These are phyloP conservation scores for Chaetomium sp. DNA, from an alignment of 2,329 filamentous ascomycete genomes.

Conservation along the genomic window DNA sequence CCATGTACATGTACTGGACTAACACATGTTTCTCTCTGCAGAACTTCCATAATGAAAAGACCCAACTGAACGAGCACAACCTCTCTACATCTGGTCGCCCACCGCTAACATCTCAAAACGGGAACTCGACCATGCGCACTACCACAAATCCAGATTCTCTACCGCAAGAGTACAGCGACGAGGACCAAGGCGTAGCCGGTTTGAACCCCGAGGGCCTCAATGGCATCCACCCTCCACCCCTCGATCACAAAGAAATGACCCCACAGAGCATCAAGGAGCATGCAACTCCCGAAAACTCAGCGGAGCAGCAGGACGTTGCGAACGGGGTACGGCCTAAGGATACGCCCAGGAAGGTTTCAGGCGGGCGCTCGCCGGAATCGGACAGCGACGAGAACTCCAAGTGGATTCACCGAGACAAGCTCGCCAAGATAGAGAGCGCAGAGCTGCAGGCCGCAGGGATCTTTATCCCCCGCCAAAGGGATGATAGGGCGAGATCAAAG, in stretches of 20 bases:
- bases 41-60: slow-evolving; percentile 28
- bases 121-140: slow-evolving; percentile 30
- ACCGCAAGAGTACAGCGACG: slow-evolving; percentile 25
- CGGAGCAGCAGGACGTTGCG: slow-evolving; percentile 45
- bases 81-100: slow-evolving; percentile 25
- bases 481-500: slow-evolving; percentile 55
- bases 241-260: slow-evolving; percentile 39
- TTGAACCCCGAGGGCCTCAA: slow-evolving; percentile 27
- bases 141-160: slow-evolving; percentile 18
- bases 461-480: slow-evolving; percentile 56
- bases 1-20: slow-evolving; percentile 3
- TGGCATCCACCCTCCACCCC: slow-evolving; percentile 24
- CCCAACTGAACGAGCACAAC: slow-evolving; percentile 25
- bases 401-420: slow-evolving; percentile 85
- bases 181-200: slow-evolving; percentile 22
- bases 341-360: slow-evolving; percentile 34
- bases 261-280: slow-evolving; percentile 46
- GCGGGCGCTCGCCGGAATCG: slow-evolving; percentile 38
- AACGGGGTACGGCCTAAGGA: slow-evolving; percentile 30
- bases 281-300: slow-evolving; percentile 49
- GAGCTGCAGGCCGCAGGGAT: slow-evolving; percentile 81
- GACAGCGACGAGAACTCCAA: slow-evolving; percentile 62
- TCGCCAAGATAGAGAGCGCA: slow-evolving; percentile 77
- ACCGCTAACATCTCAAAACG: slow-evolving; percentile 34
- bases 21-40: slow-evolving; percentile 25